Evolutionary conservation across 2,329 filamentous ascomycete genomes (phyloP).

Genomic region (Trichoderma breve): DNA sequence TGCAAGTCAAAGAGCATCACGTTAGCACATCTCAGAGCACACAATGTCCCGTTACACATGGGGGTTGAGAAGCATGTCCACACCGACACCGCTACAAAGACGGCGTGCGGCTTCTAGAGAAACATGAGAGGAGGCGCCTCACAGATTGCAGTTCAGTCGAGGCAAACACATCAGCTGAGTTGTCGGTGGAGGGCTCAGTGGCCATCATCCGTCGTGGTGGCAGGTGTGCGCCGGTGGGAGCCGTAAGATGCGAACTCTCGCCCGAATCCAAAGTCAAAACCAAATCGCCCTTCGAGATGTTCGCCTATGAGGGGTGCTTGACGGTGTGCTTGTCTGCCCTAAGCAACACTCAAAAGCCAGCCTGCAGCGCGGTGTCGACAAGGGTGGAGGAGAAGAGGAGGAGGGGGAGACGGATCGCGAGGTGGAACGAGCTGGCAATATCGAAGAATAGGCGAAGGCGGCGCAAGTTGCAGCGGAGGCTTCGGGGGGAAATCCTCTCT

Average conservation of each 20-base stretch:
- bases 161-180: slow-evolving; percentile 53
- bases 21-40: slow-evolving; percentile 28
- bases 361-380: slow-evolving; percentile 3
- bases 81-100: slow-evolving; percentile 14
- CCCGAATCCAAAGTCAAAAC: neutral
- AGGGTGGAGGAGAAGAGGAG: neutral
- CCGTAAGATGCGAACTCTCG: slow-evolving; percentile 30
- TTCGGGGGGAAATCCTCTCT: slow-evolving; percentile 19
- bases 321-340: neutral
- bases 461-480: neutral
- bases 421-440: neutral
- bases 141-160: slow-evolving; percentile 47
- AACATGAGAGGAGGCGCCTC: slow-evolving; percentile 23
- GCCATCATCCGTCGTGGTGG: slow-evolving; percentile 60
- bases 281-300: neutral
- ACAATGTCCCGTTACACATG: slow-evolving; percentile 10
- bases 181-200: slow-evolving; percentile 57
- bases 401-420: slow-evolving; percentile 15
- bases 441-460: neutral
- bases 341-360: neutral
- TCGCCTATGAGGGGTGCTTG: neutral
- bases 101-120: neutral
- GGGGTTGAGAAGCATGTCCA: slow-evolving; percentile 2
- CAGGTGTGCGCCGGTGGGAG: slow-evolving; percentile 34
- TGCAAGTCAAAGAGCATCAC: slow-evolving; percentile 15